A percentile compares a stretch with the other conserved stretches of the same genome.
Evolutionary conservation across 1,284 basidiomycete species (phyloP).

Genomic region (Peniophora sp.): DNA sequence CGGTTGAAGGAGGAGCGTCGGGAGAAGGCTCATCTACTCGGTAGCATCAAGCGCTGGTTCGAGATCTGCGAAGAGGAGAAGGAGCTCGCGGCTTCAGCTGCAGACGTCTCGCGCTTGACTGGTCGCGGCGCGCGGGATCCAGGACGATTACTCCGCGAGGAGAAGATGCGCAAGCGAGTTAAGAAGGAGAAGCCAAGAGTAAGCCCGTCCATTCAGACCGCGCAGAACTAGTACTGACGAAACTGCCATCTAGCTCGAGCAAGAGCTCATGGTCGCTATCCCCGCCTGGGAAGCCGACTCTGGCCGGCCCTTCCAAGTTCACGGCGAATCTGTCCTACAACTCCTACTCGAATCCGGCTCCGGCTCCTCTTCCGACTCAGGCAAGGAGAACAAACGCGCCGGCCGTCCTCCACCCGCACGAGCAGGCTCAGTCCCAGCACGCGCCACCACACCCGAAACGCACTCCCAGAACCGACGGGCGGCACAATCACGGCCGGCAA

Average conservation of each 20-base stretch:
- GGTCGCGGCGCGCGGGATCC: slow-evolving; percentile 76
- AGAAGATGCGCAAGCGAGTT: slow-evolving; percentile 97
- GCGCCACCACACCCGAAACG: slow-evolving; percentile 49
- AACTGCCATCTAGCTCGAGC: slow-evolving; percentile 59
- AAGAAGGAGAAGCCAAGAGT: slow-evolving; percentile 91
- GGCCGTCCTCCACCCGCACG: slow-evolving; percentile 34
- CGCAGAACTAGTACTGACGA: not conserved
- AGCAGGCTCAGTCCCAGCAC: slow-evolving; percentile 47
- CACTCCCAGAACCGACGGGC: slow-evolving; percentile 26
- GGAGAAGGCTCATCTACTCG: slow-evolving; percentile 70
- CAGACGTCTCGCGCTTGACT: slow-evolving; percentile 70
- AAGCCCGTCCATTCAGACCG: slow-evolving; percentile 5
- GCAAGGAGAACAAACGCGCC: slow-evolving; percentile 68
- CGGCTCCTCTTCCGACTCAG: slow-evolving; percentile 43
- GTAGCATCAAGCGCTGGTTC: slow-evolving; percentile 81
- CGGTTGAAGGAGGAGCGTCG: slow-evolving; percentile 76
- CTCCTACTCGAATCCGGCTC: slow-evolving; percentile 58
- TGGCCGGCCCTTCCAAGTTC: slow-evolving; percentile 74
- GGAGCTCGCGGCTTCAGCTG: slow-evolving; percentile 75
- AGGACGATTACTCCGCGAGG: slow-evolving; percentile 79
- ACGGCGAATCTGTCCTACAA: slow-evolving; percentile 79
- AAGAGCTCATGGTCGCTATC: slow-evolving; percentile 74
- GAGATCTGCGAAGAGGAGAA: slow-evolving; percentile 88
- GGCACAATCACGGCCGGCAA: slow-evolving; percentile 24
- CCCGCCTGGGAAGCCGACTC: slow-evolving; percentile 85